Conservation (phyloP, 257 asterid species). For the Dorcoceras hygrometricum region DNA sequence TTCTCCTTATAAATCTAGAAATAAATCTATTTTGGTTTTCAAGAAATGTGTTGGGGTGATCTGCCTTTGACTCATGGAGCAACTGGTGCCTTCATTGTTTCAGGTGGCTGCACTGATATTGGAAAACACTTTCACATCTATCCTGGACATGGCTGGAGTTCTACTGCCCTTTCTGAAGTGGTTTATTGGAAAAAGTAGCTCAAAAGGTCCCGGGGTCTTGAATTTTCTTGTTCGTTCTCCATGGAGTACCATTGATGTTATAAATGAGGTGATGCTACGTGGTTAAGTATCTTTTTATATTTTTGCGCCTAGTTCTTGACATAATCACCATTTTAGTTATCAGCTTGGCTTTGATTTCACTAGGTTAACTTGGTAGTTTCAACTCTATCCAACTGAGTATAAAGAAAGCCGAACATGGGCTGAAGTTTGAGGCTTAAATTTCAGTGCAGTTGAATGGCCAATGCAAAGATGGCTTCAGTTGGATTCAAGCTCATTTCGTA, state of each 20-base stretch:
- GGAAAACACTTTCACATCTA: conserved; percentile 96
- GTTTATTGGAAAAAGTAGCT: conserved; percentile 81
- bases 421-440: too few species aligned
- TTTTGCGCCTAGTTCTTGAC: conserved; percentile 21
- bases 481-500: neutral
- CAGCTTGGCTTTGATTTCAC: conserved; percentile 15
- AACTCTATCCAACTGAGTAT: neutral
- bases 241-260: conserved; percentile 82
- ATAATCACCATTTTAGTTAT: conserved; percentile 15
- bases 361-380: neutral
- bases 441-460: neutral
- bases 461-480: neutral
- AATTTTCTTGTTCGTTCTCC: conserved; percentile 93
- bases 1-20: neutral
- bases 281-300: neutral
- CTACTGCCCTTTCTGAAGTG: conserved; percentile 80
- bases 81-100: conserved; percentile 21
- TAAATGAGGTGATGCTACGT: conserved; percentile 68
- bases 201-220: conserved; percentile 71
- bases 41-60: neutral
- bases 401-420: neutral
- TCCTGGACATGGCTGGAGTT: conserved; percentile 98
- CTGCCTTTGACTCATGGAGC: conserved; percentile 18
- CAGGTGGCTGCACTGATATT: conserved; percentile 79
- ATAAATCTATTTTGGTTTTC: neutral